Evolutionary conservation across 2,329 filamentous ascomycete genomes (phyloP).

Genomic region (Colletotrichum kahawae): DNA sequence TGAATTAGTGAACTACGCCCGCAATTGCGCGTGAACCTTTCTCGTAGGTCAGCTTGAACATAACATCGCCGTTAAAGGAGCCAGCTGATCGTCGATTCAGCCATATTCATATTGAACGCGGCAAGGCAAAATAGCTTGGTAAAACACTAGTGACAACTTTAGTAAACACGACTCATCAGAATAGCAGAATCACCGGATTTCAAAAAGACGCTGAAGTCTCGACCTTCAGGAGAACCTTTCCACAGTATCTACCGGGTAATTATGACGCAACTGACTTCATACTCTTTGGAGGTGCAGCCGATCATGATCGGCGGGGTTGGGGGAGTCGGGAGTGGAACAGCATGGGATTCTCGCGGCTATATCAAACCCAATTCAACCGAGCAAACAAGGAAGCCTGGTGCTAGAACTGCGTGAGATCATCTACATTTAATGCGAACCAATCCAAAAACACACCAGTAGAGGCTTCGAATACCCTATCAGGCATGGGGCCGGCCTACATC

Average conservation of each 20-base stretch:
- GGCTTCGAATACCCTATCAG: background rate
- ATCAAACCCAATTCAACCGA: background rate
- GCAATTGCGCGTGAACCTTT: background rate
- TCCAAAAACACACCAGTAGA: background rate
- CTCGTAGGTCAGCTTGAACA: accelerated
- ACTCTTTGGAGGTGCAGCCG: background rate
- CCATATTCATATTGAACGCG: background rate
- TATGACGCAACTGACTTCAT: background rate
- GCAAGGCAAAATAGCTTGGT: background rate
- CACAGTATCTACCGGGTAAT: background rate
- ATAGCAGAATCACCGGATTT: background rate
- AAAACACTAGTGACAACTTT: background rate
- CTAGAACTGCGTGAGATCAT: background rate
- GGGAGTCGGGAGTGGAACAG: background rate
- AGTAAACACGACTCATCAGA: background rate
- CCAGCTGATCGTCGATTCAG: background rate
- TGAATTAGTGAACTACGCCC: background rate
- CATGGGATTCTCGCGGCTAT: background rate
- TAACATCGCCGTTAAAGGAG: accelerated
- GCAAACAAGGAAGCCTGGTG: background rate
- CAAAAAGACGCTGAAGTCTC: background rate
- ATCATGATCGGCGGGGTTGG: background rate
- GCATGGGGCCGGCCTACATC: background rate
- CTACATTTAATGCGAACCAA: background rate
- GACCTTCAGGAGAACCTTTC: background rate